phyloP scores from a whole-genome alignment of 2,329 filamentous ascomycete genomes.

The Paecilomyces sp. region DNA sequence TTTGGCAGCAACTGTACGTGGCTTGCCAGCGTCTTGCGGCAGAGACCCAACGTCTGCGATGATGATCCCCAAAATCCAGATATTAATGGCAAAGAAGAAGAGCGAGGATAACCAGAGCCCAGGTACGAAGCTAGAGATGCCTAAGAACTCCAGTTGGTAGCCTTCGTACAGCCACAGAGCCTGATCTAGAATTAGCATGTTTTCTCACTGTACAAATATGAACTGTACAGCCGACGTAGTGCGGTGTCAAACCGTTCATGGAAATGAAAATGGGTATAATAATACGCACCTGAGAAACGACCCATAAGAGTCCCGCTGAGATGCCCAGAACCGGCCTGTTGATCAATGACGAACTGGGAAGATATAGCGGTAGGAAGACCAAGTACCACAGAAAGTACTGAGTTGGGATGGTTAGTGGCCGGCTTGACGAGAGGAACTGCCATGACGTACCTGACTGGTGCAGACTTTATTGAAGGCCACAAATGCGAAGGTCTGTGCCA shows the following conservation, averaged over 20 bases:
- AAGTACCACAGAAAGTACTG: slow-evolving; percentile 99
- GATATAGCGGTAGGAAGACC: slow-evolving; percentile 83
- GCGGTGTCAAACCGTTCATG: not conserved
- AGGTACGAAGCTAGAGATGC: slow-evolving; percentile 74
- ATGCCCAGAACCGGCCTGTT: slow-evolving; percentile 54
- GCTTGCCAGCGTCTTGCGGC: not conserved
- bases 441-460: slow-evolving; percentile 73
- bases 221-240: not conserved
- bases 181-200: slow-evolving; percentile 17
- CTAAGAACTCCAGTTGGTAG: slow-evolving; percentile 71
- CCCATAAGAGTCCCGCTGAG: slow-evolving; percentile 63
- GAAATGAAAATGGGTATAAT: not conserved
- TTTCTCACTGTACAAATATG: not conserved
- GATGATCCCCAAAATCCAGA: slow-evolving; percentile 78
- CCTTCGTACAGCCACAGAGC: slow-evolving; percentile 69
- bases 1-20: not conserved
- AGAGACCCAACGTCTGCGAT: slow-evolving; percentile 53
- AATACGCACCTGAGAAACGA: slow-evolving; percentile 55
- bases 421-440: not conserved
- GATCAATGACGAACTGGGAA: slow-evolving; percentile 71
- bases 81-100: slow-evolving; percentile 76
- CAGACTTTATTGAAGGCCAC: slow-evolving; percentile 98
- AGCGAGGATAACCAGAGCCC: slow-evolving; percentile 72
- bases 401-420: not conserved
- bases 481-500: slow-evolving; percentile 94